These are phyloP conservation scores for Fusarium robinianum DNA, from an alignment of 2,329 filamentous ascomycete species.

Conservation along the genomic window DNA sequence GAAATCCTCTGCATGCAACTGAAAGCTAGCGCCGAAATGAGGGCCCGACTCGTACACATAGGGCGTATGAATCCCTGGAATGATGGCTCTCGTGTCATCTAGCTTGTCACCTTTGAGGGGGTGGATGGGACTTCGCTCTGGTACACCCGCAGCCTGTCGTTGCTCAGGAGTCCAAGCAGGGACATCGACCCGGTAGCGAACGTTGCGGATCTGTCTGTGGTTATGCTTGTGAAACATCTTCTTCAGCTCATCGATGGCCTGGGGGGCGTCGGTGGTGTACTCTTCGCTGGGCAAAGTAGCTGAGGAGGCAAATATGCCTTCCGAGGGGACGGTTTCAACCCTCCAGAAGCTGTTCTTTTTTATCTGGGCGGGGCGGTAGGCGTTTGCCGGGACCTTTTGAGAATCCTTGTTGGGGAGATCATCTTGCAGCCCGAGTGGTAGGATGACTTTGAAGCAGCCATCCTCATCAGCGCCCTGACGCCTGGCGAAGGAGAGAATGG, in stretches of 20 bases:
- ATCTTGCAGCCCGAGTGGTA: constrained; percentile 40
- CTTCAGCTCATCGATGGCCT: constrained; percentile 41
- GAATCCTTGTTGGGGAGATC: constrained; percentile 40
- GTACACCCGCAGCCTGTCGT: constrained; percentile 43
- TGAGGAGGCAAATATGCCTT: constrained; percentile 40
- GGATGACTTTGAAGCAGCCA: constrained; percentile 47
- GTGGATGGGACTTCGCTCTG: constrained; percentile 44
- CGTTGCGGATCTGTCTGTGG: constrained; percentile 43
- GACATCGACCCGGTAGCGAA: constrained; percentile 46
- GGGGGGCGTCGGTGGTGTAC: constrained; percentile 32
- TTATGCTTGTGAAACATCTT: constrained; percentile 44
- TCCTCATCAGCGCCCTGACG: constrained; percentile 39
- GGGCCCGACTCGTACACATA: constrained; percentile 48
- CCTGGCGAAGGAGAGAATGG: constrained; percentile 42
- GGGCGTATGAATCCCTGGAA: constrained; percentile 47
- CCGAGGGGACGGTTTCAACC: constrained; percentile 42
- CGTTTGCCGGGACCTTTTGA: constrained; percentile 41
- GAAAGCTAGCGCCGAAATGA: constrained; percentile 46
- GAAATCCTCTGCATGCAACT: constrained; percentile 48
- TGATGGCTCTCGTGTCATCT: constrained; percentile 44
- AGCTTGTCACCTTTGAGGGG: constrained; percentile 45
- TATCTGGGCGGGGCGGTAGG: constrained; percentile 43
- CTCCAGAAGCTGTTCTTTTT: constrained; percentile 45
- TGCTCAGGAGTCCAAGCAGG: constrained; percentile 46
- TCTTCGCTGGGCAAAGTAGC: constrained; percentile 31